Base-by-base conservation (phyloP, 805 yeast genomes). In the Saccharomycopsis babjevae region DNA sequence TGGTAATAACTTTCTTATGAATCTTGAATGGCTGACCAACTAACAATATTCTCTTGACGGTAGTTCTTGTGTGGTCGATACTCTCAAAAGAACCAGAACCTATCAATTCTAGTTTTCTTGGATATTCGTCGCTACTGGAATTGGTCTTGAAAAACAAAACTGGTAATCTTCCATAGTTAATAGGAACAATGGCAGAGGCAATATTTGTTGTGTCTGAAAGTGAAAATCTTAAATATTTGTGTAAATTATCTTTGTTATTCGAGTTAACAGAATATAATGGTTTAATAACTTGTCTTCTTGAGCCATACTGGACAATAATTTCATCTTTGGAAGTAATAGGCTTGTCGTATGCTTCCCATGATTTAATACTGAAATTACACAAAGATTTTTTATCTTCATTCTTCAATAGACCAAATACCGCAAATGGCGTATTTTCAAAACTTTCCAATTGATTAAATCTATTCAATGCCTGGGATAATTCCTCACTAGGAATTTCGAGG, bases 1-100 rank as follows among this genome's bases (percentile, higher is more conserved):
- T 81, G 1, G 99, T 94, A 65, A 94, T 89, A 50, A 92, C 88
- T 63, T 80, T 83, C 76, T 89, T 93, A 78, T 96, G 97, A 68
- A 94, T 92, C 78, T 92, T 94, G 74, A 91, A 85, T 54, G 97
- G 96, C 67, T 90, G 91, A 61, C 99, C 99, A 0, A 98, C 94
- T 59, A 94, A 76, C 5, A 94, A 84, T 4, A 86, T 85, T 71
- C 98, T 82, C 79, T 93, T 91, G 38, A 96, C 96, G 59, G 92
- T 70, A 30, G 93, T 80, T 72, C 98, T 82, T 15, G 86, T 80
- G 69, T 87, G 89, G 73, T 94, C 97, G 54, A 92, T 82, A 70
- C 89, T 89, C 68, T 88, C 78, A 77, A 91, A 88, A 0, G 96
- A 83, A 52, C 99, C 99, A 65, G 88, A 88, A 3, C 97, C 99